Conservation (phyloP, 345 rosid species). For the Trapa bicornis region DNA sequence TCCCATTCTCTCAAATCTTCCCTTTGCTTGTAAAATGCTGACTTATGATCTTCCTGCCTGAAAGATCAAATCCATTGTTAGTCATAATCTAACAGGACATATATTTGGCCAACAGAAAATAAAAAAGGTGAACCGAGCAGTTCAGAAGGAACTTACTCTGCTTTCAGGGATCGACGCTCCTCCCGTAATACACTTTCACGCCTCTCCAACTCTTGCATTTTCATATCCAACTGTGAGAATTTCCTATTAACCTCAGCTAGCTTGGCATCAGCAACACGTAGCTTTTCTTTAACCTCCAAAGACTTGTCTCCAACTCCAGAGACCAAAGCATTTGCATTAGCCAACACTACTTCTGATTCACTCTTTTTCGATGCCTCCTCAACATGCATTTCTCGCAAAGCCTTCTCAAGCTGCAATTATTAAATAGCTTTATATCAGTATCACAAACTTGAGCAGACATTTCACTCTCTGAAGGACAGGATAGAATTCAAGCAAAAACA, state of each 20-base stretch:
- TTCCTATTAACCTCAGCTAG: constrained; percentile 51
- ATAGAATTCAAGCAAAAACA: constrained; percentile 1
- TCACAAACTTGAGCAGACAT: background rate
- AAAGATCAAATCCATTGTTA: background rate
- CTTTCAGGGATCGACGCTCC: constrained; percentile 48
- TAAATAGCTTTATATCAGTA: background rate
- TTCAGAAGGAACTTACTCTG: constrained; percentile 38
- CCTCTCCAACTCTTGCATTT: constrained; percentile 55
- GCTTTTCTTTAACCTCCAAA: constrained; percentile 44
- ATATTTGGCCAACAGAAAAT: background rate
- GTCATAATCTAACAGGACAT: background rate
- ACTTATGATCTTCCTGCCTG: constrained; percentile 73
- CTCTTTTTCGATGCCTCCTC: constrained; percentile 38
- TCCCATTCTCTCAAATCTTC: constrained; percentile 77
- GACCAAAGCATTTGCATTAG: constrained; percentile 52
- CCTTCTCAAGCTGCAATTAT: constrained; percentile 58
- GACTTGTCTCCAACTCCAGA: constrained; percentile 43
- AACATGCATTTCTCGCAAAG: constrained; percentile 36
- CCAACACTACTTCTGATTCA: constrained; percentile 49
- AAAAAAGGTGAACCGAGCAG: constrained; percentile 2
- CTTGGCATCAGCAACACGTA: constrained; percentile 45
- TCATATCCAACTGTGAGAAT: constrained; percentile 52
- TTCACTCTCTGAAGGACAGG: background rate
- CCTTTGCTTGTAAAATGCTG: constrained; percentile 52
- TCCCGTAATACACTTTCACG: constrained; percentile 50